Evolutionary conservation across 2,329 filamentous ascomycete genomes (phyloP).

Genomic region (Chaetomiaceae sp.): DNA sequence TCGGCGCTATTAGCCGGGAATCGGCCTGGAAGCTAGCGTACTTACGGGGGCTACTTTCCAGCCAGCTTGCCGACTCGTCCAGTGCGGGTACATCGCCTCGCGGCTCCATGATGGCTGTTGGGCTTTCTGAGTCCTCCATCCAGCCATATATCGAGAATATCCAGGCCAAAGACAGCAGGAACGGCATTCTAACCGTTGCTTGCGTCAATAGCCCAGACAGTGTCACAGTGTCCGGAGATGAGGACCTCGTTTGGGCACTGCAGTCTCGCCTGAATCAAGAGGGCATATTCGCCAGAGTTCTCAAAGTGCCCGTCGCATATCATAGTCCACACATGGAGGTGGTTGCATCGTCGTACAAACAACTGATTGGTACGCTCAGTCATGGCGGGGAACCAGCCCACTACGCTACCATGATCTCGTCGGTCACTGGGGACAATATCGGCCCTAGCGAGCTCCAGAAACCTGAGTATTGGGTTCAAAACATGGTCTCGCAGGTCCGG

Average conservation of each 20-base stretch:
- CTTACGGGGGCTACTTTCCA: slow-evolving; percentile 35
- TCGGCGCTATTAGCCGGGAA: slow-evolving; percentile 32
- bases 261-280: slow-evolving; percentile 17
- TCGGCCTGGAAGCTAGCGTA: slow-evolving; percentile 38
- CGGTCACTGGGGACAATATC: neutral
- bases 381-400: too few species aligned
- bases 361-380: too few species aligned
- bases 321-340: slow-evolving; percentile 12
- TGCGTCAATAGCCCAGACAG: slow-evolving; percentile 30
- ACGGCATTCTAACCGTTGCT: neutral
- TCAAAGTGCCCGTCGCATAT: slow-evolving; percentile 36
- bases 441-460: neutral
- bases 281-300: slow-evolving; percentile 16
- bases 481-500: neutral
- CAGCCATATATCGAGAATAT: neutral
- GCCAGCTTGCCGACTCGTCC: too few species aligned
- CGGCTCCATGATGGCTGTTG: slow-evolving; percentile 9
- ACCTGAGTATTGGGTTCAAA: neutral
- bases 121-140: neutral
- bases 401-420: slow-evolving; percentile 1
- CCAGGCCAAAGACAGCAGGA: neutral
- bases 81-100: slow-evolving; percentile 14
- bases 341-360: too few species aligned
- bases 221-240: slow-evolving; percentile 28
- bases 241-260: slow-evolving; percentile 28